Conservation (phyloP, 129 eudicot genomes). For the Saussurea involucrata region DNA sequence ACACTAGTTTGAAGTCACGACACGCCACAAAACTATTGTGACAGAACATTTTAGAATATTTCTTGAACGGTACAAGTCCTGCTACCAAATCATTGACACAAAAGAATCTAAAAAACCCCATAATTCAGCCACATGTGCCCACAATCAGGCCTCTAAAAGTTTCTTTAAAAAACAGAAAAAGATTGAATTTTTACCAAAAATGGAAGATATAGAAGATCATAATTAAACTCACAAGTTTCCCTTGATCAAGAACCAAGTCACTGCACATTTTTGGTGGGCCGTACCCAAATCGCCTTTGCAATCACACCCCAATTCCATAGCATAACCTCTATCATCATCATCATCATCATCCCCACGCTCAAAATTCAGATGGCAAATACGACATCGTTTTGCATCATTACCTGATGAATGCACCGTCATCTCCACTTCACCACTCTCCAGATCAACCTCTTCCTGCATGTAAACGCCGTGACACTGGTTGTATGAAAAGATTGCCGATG, state of each 20-base stretch:
- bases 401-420: conserved; percentile 10
- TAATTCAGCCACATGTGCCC: not conserved
- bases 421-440: conserved; percentile 47
- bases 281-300: conserved; percentile 60
- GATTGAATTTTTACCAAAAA: not conserved
- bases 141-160: not conserved
- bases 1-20: not conserved
- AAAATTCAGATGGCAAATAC: conserved; percentile 47
- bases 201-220: not conserved
- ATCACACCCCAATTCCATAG: conserved; percentile 50
- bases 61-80: not conserved
- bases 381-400: conserved; percentile 28
- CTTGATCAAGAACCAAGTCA: conserved; percentile 55
- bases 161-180: not conserved
- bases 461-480: conserved; percentile 7
- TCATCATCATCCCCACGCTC: not conserved
- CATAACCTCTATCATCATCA: conserved; percentile 3
- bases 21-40: not conserved
- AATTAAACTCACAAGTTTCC: conserved; percentile 44
- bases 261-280: conserved; percentile 53
- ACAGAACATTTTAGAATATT: too few species aligned
- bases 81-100: not conserved
- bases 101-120: not conserved
- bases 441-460: conserved; percentile 22
- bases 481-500: not conserved